These are phyloP conservation scores for Groenewaldozyma tartarivorans DNA, from an alignment of 805 yeast species.

Conservation along the genomic window DNA sequence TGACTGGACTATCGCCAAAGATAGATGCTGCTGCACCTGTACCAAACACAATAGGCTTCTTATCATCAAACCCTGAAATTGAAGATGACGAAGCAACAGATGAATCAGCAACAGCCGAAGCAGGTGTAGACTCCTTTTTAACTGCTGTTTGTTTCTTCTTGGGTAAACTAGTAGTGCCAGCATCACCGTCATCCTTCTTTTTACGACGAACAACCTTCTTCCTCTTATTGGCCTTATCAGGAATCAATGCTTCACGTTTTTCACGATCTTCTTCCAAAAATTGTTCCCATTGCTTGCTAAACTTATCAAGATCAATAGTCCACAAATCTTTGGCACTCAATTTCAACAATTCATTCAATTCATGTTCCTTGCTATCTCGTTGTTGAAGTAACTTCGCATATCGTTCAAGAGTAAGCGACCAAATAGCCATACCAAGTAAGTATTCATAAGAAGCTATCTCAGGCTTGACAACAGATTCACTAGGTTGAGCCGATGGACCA, in stretches of 20 bases:
- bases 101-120: background rate
- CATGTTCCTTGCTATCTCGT: conserved; percentile 60
- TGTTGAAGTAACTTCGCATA: conserved; percentile 73
- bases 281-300: conserved; percentile 53
- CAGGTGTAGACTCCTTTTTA: conserved; percentile 1
- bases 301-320: conserved; percentile 72
- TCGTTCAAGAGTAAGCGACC: conserved; percentile 87
- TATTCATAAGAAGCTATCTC: conserved; percentile 69
- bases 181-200: conserved; percentile 26
- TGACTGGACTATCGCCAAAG: conserved; percentile 23
- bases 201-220: conserved; percentile 24
- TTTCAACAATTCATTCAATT: conserved; percentile 54
- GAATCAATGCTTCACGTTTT: conserved; percentile 42
- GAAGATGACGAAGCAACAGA: background rate
- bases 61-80: conserved; percentile 7
- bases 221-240: conserved; percentile 27
- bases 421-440: conserved; percentile 81
- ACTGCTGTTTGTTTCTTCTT: conserved; percentile 8
- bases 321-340: conserved; percentile 81
- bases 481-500: conserved; percentile 2
- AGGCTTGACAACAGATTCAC: conserved; percentile 31
- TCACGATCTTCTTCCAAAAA: conserved; percentile 60
- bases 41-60: conserved; percentile 17
- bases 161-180: conserved; percentile 20
- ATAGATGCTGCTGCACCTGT: conserved; percentile 28